Base-by-base conservation (phyloP, 2,329 filamentous ascomycete genomes). In the Setomelanomma holmii region DNA sequence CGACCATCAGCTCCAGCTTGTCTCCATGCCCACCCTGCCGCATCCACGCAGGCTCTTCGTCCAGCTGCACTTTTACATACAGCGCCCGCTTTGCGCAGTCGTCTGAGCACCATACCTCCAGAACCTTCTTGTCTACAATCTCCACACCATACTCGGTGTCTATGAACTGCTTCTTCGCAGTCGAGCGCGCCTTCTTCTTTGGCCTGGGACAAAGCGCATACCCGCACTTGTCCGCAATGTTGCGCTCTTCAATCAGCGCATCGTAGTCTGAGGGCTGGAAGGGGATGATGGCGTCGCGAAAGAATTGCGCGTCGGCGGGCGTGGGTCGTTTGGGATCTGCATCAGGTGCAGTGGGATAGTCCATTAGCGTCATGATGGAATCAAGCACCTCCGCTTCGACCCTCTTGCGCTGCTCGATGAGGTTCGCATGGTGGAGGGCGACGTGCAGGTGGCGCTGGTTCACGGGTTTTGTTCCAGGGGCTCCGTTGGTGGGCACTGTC, bases 191-290 rank as follows among this genome's bases (percentile, higher is more conserved):
- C 10, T 79, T 77, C 14, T 80, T 77, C 45, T 86, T 86, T n/a
- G 85, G 81, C 14, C 82, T 82, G 1, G 85, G 77, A 73, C 95
- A 99, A 22, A 98, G 81, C 0, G 84, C 81, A 72, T 97, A 98
- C 1, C 92, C 95, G 76, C 95, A 99, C 17, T 85, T 82, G 38
- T 83, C 85, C 63, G 90, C 88, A 60, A 91, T 89, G 72, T 96
- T 96, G 66, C 95, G 89, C 79, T 99, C 95, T 59, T 89, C 84
- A 54, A 97, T 87, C 43, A 98, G 80, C 59, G 90, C 89, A 69
- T 96, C 91, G 78, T 96, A 96, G 78, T 99, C 93, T 46, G 84
- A 82, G 1, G 93, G 91, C 71, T 93, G 90, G 76, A 97, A 98
- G 38, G 86, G 81, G 8, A 82, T 78, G 20, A 98, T 78, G 30